These are phyloP conservation scores for Mytilinidion resinicola DNA, from an alignment of 495 filamentous ascomycete genomes.

Conservation along the genomic window DNA sequence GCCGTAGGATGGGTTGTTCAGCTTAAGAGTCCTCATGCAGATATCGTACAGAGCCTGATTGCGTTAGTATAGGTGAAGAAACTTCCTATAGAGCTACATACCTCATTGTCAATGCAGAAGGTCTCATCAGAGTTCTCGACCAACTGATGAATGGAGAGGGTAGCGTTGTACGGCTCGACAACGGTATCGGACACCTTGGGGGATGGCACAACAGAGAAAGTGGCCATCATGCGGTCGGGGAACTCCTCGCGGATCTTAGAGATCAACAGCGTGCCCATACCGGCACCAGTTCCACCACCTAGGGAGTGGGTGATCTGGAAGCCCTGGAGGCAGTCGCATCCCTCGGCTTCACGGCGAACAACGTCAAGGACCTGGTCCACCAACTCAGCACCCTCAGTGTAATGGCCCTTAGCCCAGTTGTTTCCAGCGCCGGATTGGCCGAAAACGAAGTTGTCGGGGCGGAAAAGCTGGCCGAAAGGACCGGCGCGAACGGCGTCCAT, in stretches of 20 bases:
- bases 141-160: conserved; percentile 96
- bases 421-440: conserved; percentile 99
- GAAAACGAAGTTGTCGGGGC: conserved; percentile 99
- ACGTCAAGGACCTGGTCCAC: conserved; percentile 98
- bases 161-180: conserved; percentile 99
- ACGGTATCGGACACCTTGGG: conserved; percentile 99
- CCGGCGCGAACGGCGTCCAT: conserved; percentile 99
- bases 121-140: conserved; percentile 99
- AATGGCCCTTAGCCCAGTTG: conserved; percentile 99
- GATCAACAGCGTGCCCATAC: conserved; percentile 99
- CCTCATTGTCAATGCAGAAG: conserved; percentile 99
- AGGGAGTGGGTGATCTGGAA: conserved; percentile 99
- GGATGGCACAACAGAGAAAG: conserved; percentile 99
- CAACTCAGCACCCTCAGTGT: conserved; percentile 99
- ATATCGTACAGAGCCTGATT: conserved; percentile 94
- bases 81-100: conserved; percentile 31
- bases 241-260: conserved; percentile 99
- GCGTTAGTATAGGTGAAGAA: conserved; percentile 21
- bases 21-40: conserved; percentile 99
- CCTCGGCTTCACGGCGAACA: conserved; percentile 97
- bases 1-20: conserved; percentile 95
- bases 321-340: conserved; percentile 98
- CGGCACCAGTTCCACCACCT: conserved; percentile 99
- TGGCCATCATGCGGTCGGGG: conserved; percentile 99
- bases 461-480: conserved; percentile 99